Percentiles rank a stretch among this genome's conserved stretches.
These are phyloP conservation scores for Gymnopilus junonius DNA, from an alignment of 768 basidiomycete species.

Conservation along the genomic window DNA sequence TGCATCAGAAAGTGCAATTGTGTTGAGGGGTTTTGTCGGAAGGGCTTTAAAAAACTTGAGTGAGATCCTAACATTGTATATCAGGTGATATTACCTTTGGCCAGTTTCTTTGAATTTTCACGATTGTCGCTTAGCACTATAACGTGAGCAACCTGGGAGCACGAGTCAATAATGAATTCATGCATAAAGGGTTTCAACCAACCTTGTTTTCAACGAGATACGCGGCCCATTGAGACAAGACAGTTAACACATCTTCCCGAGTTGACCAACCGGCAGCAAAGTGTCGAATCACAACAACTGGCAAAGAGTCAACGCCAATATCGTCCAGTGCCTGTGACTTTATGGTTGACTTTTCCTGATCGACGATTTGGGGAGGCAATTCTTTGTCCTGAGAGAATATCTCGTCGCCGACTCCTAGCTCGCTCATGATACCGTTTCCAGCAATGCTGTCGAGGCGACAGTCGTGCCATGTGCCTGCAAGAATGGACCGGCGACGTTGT, in stretches of 20 bases:
- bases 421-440: constrained; percentile 86
- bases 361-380: constrained; percentile 14
- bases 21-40: constrained; percentile 80
- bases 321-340: constrained; percentile 46
- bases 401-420: constrained; percentile 86
- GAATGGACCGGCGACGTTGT: constrained; percentile 50
- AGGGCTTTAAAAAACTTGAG: constrained; percentile 54
- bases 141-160: constrained; percentile 83
- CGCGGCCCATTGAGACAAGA: constrained; percentile 86
- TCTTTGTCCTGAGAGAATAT: constrained; percentile 37
- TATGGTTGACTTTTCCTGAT: constrained; percentile 21
- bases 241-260: constrained; percentile 72
- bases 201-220: constrained; percentile 82
- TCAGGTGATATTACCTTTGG: constrained; percentile 58
- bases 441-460: constrained; percentile 83
- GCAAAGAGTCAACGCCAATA: constrained; percentile 64
- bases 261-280: constrained; percentile 60
- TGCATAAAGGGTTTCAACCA: constrained; percentile 11
- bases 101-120: constrained; percentile 83
- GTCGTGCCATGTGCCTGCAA: constrained; percentile 81
- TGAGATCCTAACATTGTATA: background rate
- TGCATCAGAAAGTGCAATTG: constrained; percentile 85
- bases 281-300: constrained; percentile 86
- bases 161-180: background rate
- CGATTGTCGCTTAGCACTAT: constrained; percentile 89